phyloP scores from a whole-genome alignment of 306 rosid genomes.

The Begonia masoniana region DNA sequence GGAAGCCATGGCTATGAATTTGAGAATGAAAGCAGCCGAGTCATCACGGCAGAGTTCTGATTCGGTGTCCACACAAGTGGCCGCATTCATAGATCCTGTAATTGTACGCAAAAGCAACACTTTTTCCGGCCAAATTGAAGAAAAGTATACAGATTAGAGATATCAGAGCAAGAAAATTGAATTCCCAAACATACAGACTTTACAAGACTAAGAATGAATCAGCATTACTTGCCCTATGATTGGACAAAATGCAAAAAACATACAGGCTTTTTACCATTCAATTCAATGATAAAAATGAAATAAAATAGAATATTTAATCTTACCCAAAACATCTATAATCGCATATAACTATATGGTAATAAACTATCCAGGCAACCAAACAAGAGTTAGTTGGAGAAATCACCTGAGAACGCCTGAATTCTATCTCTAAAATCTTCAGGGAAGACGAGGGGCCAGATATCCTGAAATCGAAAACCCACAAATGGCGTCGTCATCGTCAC shows the following conservation, averaged over 20 bases:
- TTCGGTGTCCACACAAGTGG: constrained; percentile 31
- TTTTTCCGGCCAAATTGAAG: constrained; percentile 6
- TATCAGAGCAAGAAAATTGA: too few relatives aligned
- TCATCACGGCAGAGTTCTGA: constrained; percentile 52
- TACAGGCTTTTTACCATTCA: too few relatives aligned
- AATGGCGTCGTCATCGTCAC: background rate
- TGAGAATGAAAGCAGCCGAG: constrained; percentile 47
- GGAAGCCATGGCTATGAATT: constrained; percentile 57
- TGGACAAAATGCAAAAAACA: too few relatives aligned
- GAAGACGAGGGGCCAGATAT: constrained; percentile 41
- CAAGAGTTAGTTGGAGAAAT: background rate
- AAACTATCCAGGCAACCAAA: too few relatives aligned
- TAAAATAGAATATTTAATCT: too few relatives aligned
- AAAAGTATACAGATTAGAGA: too few relatives aligned
- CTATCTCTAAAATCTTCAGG: constrained; percentile 17
- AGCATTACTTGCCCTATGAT: too few relatives aligned
- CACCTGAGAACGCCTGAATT: constrained; percentile 34
- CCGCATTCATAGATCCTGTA: constrained; percentile 35
- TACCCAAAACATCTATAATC: too few relatives aligned
- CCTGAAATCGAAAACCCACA: constrained; percentile 18
- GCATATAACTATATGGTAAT: too few relatives aligned
- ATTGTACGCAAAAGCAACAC: constrained; percentile 22
- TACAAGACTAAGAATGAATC: too few relatives aligned
- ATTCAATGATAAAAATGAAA: too few relatives aligned
- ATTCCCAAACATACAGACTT: too few relatives aligned